phyloP scores from a whole-genome alignment of 2,329 filamentous ascomycete species.

The Escovopsis sp. region DNA sequence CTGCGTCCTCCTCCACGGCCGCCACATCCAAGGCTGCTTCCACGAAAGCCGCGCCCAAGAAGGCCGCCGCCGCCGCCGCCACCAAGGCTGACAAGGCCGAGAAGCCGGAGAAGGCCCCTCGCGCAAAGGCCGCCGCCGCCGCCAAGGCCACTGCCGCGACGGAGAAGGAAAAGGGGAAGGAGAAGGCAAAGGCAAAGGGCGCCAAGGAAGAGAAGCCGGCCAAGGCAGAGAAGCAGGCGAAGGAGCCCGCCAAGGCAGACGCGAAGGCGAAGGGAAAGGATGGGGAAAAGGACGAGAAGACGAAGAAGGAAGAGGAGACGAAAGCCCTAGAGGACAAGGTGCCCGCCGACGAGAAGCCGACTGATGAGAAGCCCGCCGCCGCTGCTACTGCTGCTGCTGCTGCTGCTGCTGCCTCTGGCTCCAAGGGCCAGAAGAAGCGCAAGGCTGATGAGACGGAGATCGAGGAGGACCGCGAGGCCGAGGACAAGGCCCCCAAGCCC shows the following conservation, averaged over 20 bases:
- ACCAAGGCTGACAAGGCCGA: conserved; percentile 12
- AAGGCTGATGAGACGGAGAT: conserved; percentile 11
- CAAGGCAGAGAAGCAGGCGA: too few species aligned
- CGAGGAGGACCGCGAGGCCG: conserved; percentile 11
- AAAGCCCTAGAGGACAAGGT: conserved; percentile 7
- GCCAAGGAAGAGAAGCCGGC: too few species aligned
- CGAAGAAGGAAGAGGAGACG: too few species aligned
- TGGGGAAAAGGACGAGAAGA: too few species aligned
- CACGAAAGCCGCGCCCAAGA: conserved; percentile 12
- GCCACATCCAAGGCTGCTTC: conserved; percentile 14
- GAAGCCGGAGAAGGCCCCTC: conserved; percentile 8
- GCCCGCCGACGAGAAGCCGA: conserved; percentile 9
- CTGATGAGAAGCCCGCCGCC: conserved; percentile 27
- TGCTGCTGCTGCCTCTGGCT: too few species aligned
- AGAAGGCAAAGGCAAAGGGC: conserved; percentile 10
- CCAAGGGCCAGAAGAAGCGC: conserved; percentile 14
- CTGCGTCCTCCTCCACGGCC: conserved; percentile 7
- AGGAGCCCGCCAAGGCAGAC: too few species aligned
- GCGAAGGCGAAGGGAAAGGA: too few species aligned
- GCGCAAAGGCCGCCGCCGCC: conserved; percentile 10
- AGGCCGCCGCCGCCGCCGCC: conserved; percentile 13
- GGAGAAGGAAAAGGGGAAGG: conserved; percentile 9
- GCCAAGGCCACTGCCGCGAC: conserved; percentile 8
- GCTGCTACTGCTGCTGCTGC: too few species aligned
- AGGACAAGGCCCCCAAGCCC: conserved; percentile 7